These are phyloP conservation scores for Xerocomellus dryophilus DNA, from an alignment of 768 basidiomycete species.

Conservation along the genomic window DNA sequence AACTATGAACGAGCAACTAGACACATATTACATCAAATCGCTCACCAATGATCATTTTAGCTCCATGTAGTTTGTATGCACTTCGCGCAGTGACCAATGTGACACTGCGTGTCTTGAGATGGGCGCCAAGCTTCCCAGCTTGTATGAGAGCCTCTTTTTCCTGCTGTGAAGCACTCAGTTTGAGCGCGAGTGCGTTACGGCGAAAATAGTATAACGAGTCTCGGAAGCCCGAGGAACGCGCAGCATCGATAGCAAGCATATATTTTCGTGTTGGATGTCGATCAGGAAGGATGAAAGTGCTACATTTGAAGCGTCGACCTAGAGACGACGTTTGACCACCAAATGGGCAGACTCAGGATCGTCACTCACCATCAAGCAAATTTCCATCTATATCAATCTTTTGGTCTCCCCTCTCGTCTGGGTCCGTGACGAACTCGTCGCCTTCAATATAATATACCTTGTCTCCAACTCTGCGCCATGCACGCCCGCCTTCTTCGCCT, in stretches of 20 bases:
- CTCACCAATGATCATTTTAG: conserved; percentile 84
- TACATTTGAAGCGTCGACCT: conserved; percentile 88
- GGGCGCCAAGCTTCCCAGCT: conserved; percentile 82
- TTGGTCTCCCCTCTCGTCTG: conserved; percentile 83
- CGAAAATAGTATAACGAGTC: conserved; percentile 99
- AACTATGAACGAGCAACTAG: background rate
- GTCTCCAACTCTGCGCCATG: conserved; percentile 72
- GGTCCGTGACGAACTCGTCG: conserved; percentile 83
- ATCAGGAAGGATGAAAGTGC: conserved; percentile 82
- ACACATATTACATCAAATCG: conserved; percentile 1
- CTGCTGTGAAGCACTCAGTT: conserved; percentile 81
- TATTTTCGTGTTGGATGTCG: conserved; percentile 83
- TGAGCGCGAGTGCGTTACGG: conserved; percentile 84
- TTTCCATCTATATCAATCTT: conserved; percentile 89
- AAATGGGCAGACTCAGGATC: background rate
- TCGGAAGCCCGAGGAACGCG: conserved; percentile 91
- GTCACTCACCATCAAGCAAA: conserved; percentile 78
- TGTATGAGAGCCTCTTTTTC: conserved; percentile 94
- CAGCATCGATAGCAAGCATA: conserved; percentile 97
- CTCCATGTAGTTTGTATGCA: conserved; percentile 91
- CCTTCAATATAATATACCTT: conserved; percentile 75
- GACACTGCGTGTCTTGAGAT: conserved; percentile 86
- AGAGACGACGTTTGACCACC: background rate
- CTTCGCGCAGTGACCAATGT: conserved; percentile 92
- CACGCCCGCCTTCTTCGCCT: conserved; percentile 49